Evolutionary conservation across 768 basidiomycete species (phyloP).

Genomic region (Cubamyces sp.): DNA sequence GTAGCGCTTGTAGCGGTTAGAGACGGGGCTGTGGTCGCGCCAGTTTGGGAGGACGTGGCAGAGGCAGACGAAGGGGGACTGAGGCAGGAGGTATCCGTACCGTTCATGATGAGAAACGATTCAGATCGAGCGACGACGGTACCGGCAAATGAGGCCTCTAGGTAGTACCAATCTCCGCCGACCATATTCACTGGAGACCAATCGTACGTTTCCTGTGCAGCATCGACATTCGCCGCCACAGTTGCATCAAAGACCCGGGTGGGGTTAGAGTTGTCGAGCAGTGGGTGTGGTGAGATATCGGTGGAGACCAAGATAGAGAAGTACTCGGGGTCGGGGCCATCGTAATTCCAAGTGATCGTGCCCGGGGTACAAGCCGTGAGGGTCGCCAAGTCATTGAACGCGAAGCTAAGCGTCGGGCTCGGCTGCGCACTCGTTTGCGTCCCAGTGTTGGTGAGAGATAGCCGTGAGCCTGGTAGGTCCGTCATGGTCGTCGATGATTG

Average conservation of each 20-base stretch:
- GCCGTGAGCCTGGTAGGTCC: not conserved
- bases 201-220: slow-evolving; percentile 34
- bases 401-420: slow-evolving; percentile 14
- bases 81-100: slow-evolving; percentile 43
- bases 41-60: slow-evolving; percentile 1
- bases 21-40: slow-evolving; percentile 17
- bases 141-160: slow-evolving; percentile 31
- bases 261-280: slow-evolving; percentile 4
- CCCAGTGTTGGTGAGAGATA: not conserved
- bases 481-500: slow-evolving; percentile 4
- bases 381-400: slow-evolving; percentile 32
- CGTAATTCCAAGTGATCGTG: slow-evolving; percentile 35
- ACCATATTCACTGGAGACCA: slow-evolving; percentile 54
- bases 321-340: not conserved
- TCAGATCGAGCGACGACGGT: slow-evolving; percentile 29
- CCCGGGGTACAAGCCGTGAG: slow-evolving; percentile 42
- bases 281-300: slow-evolving; percentile 18
- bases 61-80: slow-evolving; percentile 17
- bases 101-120: slow-evolving; percentile 43
- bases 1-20: slow-evolving; percentile 1
- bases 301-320: slow-evolving; percentile 25
- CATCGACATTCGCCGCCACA: slow-evolving; percentile 37
- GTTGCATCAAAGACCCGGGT: slow-evolving; percentile 24
- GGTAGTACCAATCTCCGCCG: slow-evolving; percentile 49
- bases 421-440: not conserved